These are phyloP conservation scores for Lantana camara DNA, from an alignment of 257 asterid species.

Conservation along the genomic window DNA sequence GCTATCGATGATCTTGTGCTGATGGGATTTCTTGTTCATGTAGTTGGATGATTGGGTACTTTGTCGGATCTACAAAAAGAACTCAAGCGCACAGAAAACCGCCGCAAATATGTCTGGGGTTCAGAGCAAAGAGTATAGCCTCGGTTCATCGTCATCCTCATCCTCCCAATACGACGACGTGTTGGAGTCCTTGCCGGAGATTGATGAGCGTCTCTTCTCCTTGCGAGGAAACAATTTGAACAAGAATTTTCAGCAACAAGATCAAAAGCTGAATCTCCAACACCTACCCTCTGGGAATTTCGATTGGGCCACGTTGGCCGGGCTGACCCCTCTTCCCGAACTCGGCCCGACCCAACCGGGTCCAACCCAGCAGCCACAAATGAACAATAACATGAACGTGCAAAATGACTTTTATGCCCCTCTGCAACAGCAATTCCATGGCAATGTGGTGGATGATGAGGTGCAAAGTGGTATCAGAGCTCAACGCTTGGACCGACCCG, in stretches of 20 bases:
- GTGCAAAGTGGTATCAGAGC: constrained; percentile 46
- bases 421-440: constrained; percentile 22
- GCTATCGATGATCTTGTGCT: background rate
- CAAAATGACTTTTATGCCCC: constrained; percentile 36
- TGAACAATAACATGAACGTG: constrained; percentile 1
- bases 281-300: constrained; percentile 51
- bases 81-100: constrained; percentile 42
- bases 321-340: constrained; percentile 44
- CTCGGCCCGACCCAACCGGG: constrained; percentile 23
- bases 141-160: constrained; percentile 46
- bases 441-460: constrained; percentile 45
- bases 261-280: constrained; percentile 40
- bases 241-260: constrained; percentile 37
- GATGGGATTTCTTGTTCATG: background rate
- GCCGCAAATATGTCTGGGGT: constrained; percentile 11
- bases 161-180: constrained; percentile 56
- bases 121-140: constrained; percentile 45
- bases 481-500: constrained; percentile 42
- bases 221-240: constrained; percentile 40
- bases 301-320: constrained; percentile 60
- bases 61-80: constrained; percentile 71
- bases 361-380: constrained; percentile 23
- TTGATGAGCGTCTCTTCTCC: constrained; percentile 38
- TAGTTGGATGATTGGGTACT: constrained; percentile 86
- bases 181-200: constrained; percentile 48